A percentile compares a stretch with the other conserved stretches of the same genome.
Conservation (phyloP, 2,329 filamentous ascomycete species). For the Pestalotiopsis sp. region DNA sequence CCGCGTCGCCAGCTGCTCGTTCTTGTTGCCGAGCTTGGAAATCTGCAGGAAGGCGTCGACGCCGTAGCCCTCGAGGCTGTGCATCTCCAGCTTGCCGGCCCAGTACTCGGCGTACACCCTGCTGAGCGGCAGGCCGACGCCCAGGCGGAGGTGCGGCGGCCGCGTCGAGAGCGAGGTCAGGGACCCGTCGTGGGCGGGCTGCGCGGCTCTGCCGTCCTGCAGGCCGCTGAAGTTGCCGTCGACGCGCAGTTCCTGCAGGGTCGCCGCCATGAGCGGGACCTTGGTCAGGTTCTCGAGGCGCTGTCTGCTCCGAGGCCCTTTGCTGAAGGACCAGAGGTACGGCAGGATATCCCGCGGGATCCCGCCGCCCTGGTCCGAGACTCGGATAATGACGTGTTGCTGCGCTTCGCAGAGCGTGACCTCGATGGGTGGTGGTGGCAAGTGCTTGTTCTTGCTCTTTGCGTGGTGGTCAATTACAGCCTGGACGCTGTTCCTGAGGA, state of each 20-base stretch:
- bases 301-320: constrained; percentile 78
- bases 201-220: constrained; percentile 21
- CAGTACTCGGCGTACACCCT: constrained; percentile 97
- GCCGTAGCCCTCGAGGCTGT: constrained; percentile 93
- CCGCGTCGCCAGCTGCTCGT: constrained; percentile 84
- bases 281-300: constrained; percentile 83
- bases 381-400: constrained; percentile 93
- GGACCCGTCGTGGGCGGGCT: constrained; percentile 56
- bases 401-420: constrained; percentile 92
- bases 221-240: constrained; percentile 33
- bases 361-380: constrained; percentile 94
- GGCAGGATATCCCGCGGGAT: constrained; percentile 84
- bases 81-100: constrained; percentile 88
- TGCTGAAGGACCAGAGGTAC: constrained; percentile 95
- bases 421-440: constrained; percentile 79
- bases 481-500: constrained; percentile 93
- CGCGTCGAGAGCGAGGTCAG: constrained; percentile 79
- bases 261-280: constrained; percentile 91
- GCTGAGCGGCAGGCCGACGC: constrained; percentile 92
- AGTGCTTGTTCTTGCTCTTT: constrained; percentile 28
- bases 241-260: constrained; percentile 80
- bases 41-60: constrained; percentile 97
- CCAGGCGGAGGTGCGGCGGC: constrained; percentile 83
- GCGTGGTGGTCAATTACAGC: constrained; percentile 78
- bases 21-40: constrained; percentile 95